phyloP scores from a whole-genome alignment of 2,329 filamentous ascomycete genomes.

The Trichoderma endophyticum region DNA sequence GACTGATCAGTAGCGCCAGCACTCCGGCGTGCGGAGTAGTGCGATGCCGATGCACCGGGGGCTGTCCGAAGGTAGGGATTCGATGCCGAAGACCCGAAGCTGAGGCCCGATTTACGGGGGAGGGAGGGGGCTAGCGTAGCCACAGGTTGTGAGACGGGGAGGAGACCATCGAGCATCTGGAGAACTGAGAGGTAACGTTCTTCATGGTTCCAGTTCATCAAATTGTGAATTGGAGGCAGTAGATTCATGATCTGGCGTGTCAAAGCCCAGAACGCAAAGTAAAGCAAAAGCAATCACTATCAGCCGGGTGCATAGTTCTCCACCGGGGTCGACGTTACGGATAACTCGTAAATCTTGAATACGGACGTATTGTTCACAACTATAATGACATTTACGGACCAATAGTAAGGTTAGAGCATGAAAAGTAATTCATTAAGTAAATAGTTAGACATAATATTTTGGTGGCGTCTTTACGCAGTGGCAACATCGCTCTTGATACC shows the following conservation, averaged over 20 bases:
- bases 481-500: background rate
- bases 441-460: background rate
- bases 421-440: background rate
- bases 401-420: background rate
- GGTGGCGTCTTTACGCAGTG: background rate
- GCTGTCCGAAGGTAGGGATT: background rate
- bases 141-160: background rate
- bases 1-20: background rate
- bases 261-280: background rate
- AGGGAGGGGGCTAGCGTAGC: background rate
- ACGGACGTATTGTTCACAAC: background rate
- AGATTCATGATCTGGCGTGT: background rate
- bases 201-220: background rate
- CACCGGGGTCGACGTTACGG: background rate
- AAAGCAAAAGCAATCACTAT: background rate
- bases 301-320: fast-evolving
- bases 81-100: background rate
- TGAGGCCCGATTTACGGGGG: background rate
- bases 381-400: background rate
- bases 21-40: background rate
- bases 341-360: background rate
- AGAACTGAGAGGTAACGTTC: background rate
- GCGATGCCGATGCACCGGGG: background rate
- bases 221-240: background rate
- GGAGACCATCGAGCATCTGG: background rate